Percentiles rank a stretch among this genome's conserved stretches.
These are phyloP conservation scores for Citrus australasica DNA, from an alignment of 345 rosid genomes.

Conservation along the genomic window DNA sequence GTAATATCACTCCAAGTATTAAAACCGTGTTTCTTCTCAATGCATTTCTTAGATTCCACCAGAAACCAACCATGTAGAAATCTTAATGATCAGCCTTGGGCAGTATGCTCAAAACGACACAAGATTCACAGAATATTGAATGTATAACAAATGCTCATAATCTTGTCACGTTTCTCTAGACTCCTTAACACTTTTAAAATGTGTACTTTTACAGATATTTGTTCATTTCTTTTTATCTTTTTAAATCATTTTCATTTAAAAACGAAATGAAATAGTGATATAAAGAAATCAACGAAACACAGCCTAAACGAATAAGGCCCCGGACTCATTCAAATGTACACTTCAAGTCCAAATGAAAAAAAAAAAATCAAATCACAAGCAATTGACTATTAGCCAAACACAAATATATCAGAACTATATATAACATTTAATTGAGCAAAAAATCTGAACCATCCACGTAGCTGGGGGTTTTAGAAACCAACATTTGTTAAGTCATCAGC, in stretches of 20 bases:
- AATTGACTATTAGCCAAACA: background rate
- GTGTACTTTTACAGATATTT: background rate
- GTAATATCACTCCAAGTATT: background rate
- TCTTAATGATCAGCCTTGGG: background rate
- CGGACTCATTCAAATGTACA: background rate
- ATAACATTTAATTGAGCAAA: too few relatives aligned
- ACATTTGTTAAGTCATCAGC: background rate
- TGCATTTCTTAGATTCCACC: background rate
- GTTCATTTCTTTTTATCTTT: background rate
- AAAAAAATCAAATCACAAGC: background rate
- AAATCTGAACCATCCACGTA: background rate
- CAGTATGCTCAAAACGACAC: background rate
- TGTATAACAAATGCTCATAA: background rate
- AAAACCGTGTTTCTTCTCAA: background rate
- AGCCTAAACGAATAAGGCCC: background rate
- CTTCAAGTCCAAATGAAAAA: background rate
- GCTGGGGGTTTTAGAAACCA: background rate
- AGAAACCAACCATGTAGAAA: background rate
- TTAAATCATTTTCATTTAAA: background rate
- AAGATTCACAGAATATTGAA: background rate
- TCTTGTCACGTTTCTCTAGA: background rate
- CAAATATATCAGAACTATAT: background rate
- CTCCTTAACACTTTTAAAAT: background rate
- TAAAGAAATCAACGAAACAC: background rate
- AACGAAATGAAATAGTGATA: background rate